phyloP scores from a whole-genome alignment of 768 basidiomycete genomes.

The Tephrocybe sp. region DNA sequence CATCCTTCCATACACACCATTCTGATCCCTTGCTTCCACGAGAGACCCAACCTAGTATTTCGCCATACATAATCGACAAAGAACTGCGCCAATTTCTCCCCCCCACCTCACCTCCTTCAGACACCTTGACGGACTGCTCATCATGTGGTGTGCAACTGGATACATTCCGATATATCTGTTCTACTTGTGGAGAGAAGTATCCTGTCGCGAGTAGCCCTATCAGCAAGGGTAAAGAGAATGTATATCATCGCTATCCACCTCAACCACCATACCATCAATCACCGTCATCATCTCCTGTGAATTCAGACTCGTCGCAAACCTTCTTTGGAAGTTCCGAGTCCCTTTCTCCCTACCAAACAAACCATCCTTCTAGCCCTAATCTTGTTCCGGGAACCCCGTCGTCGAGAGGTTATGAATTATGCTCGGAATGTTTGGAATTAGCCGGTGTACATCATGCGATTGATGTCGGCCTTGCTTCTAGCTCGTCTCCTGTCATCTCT shows the following conservation, averaged over 20 bases:
- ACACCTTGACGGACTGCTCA: conserved; percentile 77
- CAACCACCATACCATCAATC: conserved; percentile 28
- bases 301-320: conserved; percentile 34
- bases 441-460: conserved; percentile 79
- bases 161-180: conserved; percentile 86
- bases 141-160: conserved; percentile 74
- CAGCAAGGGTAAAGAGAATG: conserved; percentile 53
- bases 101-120: conserved; percentile 48
- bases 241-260: conserved; percentile 31
- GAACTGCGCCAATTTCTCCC: conserved; percentile 54
- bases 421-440: conserved; percentile 72
- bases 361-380: conserved; percentile 31
- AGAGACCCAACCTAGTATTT: conserved; percentile 3
- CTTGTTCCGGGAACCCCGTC: conserved; percentile 22
- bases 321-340: conserved; percentile 28
- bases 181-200: conserved; percentile 79
- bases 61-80: conserved; percentile 24
- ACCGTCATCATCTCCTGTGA: conserved; percentile 23
- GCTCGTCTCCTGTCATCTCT: conserved; percentile 41
- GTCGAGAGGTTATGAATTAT: conserved; percentile 75
- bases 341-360: conserved; percentile 30
- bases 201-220: conserved; percentile 31
- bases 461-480: conserved; percentile 50
- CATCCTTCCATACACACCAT: conserved; percentile 26
- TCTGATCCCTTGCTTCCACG: conserved; percentile 25